These are phyloP conservation scores for Calonectria honghensis DNA, from an alignment of 2,329 filamentous ascomycete genomes.

Conservation along the genomic window DNA sequence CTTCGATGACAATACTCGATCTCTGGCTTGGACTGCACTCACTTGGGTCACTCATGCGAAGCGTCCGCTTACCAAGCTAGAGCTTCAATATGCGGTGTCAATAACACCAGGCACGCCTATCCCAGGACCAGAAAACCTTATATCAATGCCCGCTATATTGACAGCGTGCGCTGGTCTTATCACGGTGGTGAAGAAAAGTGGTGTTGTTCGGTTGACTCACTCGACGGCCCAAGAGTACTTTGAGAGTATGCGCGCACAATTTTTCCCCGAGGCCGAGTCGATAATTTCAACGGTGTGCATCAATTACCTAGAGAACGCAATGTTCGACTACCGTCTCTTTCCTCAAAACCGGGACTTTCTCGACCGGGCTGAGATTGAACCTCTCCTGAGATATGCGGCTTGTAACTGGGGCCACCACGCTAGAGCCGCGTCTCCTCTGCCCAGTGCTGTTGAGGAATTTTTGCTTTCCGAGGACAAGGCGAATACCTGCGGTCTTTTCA, in stretches of 20 bases:
- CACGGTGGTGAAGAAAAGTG: neutral
- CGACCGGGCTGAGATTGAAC: conserved; percentile 1
- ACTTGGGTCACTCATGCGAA: conserved; percentile 14
- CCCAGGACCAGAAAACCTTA: neutral
- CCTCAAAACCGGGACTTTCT: conserved; percentile 1
- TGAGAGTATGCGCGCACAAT: neutral
- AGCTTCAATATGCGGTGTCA: conserved; percentile 9
- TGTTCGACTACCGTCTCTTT: conserved; percentile 11
- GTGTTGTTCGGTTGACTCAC: conserved; percentile 6
- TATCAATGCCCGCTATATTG: neutral
- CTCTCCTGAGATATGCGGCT: conserved; percentile 1
- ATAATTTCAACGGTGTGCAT: neutral
- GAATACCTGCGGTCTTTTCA: conserved; percentile 6
- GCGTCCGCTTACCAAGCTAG: conserved; percentile 3
- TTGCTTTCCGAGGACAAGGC: neutral
- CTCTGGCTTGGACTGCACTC: conserved; percentile 7
- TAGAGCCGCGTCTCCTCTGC: conserved; percentile 14
- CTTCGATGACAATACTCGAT: conserved; percentile 1
- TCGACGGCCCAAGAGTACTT: conserved; percentile 13
- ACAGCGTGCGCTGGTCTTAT: neutral
- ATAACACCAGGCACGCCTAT: neutral
- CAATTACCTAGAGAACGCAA: neutral
- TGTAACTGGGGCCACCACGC: conserved; percentile 14
- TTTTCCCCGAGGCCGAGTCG: neutral
- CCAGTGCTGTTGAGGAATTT: conserved; percentile 1